Evolutionary conservation across 2,329 filamentous ascomycete genomes (phyloP).

Genomic region (Colletotrichum gigasporum): DNA sequence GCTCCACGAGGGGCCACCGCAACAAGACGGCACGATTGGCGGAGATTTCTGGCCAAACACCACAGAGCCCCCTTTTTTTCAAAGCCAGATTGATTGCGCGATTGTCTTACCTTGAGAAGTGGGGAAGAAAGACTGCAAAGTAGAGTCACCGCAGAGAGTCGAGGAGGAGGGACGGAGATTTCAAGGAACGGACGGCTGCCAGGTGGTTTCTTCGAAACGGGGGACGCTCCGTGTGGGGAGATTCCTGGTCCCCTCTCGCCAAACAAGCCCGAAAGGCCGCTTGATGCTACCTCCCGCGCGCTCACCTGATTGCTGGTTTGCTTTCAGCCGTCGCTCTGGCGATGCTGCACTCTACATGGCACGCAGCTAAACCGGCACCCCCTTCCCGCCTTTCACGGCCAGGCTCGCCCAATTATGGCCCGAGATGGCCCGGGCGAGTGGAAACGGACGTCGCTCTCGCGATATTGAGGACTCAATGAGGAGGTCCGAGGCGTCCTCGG

Average conservation of each 20-base stretch:
- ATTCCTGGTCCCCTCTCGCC: not conserved
- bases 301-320: constrained; percentile 9
- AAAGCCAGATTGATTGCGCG: not conserved
- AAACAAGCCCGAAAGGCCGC: not conserved
- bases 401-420: constrained; percentile 13
- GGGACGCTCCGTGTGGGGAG: not conserved
- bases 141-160: not conserved
- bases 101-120: not conserved
- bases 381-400: not conserved
- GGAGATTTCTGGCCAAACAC: constrained; percentile 18
- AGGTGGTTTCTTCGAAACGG: constrained; percentile 9
- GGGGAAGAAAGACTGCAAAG: not conserved
- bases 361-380: not conserved
- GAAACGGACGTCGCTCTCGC: not conserved
- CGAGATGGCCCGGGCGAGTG: not conserved
- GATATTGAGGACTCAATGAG: constrained; percentile 4
- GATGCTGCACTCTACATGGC: constrained; percentile 15
- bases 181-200: not conserved
- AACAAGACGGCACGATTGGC: constrained; percentile 5
- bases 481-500: no score
- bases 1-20: not conserved
- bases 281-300: not conserved
- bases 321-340: not conserved
- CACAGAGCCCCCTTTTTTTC: not conserved
- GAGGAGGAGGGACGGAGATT: not conserved